Conservation (phyloP, 2,329 filamentous ascomycete species). For the Colletotrichum sp. region DNA sequence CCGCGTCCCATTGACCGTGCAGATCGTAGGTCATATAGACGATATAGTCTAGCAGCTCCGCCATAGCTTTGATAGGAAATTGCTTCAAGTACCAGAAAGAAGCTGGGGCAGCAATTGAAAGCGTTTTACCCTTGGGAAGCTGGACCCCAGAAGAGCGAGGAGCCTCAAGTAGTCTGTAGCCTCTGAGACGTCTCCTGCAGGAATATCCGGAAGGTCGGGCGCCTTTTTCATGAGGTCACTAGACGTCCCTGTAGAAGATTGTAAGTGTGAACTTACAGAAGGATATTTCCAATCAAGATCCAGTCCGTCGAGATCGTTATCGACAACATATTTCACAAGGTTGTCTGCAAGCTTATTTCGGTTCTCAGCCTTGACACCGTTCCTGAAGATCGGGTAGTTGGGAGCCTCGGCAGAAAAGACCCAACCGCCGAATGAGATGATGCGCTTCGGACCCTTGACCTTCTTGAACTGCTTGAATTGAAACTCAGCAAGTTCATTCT, state of each 20-base stretch:
- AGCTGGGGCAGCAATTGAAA: constrained; percentile 24
- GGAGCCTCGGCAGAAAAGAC: constrained; percentile 35
- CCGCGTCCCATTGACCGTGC: constrained; percentile 25
- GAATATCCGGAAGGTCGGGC: constrained; percentile 25
- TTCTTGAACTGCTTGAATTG: constrained; percentile 37
- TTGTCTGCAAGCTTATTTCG: constrained; percentile 24
- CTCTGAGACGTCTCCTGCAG: constrained; percentile 27
- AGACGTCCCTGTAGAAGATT: not conserved
- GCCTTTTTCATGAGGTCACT: not conserved
- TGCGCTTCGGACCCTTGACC: constrained; percentile 35
- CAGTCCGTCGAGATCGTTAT: constrained; percentile 23
- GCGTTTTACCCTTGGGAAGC: constrained; percentile 13
- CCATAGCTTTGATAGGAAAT: constrained; percentile 26
- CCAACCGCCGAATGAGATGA: constrained; percentile 52
- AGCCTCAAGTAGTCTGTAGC: constrained; percentile 31
- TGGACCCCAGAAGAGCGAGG: not conserved
- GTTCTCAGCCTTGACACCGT: constrained; percentile 28
- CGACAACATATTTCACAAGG: constrained; percentile 19
- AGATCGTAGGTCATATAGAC: constrained; percentile 24
- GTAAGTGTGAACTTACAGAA: not conserved
- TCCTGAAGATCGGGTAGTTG: constrained; percentile 42
- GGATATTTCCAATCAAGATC: constrained; percentile 31
- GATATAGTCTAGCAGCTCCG: constrained; percentile 26
- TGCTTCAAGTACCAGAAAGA: constrained; percentile 27
- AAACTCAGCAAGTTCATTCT: not conserved